Evolutionary conservation across 768 basidiomycete species (phyloP), one percentile per base, ranked within the genome.

Genomic region (Tephrocybe sp.): DNA sequence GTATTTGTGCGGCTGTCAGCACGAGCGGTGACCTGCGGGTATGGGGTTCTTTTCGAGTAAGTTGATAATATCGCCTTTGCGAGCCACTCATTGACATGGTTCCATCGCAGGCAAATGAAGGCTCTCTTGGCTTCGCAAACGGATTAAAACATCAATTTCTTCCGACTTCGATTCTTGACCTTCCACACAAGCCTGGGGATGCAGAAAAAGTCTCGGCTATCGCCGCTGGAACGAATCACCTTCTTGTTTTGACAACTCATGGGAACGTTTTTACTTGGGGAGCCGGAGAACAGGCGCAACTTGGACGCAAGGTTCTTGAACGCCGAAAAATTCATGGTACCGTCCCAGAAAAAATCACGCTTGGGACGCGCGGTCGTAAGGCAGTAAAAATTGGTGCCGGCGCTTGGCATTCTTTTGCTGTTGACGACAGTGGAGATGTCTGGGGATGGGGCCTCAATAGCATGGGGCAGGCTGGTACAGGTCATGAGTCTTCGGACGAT

Each of bases 401-500:
- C 6, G 78, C 78, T 45, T 90, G 84, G 68, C 88, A 91, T 61
- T 95, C 92, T 0, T 98, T 97, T 61, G 95, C 94, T 2, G 83
- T 98, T 50, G 87, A 93, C 64, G 80, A 87, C 46, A 71, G 75
- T 5, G 94, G 92, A 23, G 81, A 78, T 43, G 88, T 96, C 8
- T 98, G 87, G 85, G 92, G 83, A 11, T 98, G 96, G 96, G 96
- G 96, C n/a, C 74, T 94, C 52, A 97, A 98, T 67, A 90, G 74
- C 68, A 89, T 79, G 85, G 94, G 87, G 23, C 89, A 92, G 67
- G 83, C 82, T 1, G 89, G 89, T 30, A 84, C 87, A 0, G 78
- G 78, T 5, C 74, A 68, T 53, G 61, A 63, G 10, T 69, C 75
- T 8, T 57, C 67, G 12, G 78, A 77, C 40, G 76, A 78, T 53